A percentile compares a stretch with the other conserved stretches of the same genome.
These are phyloP conservation scores for Backusella tuberculispora DNA, from an alignment of 192 early-diverging fungal genomes.

Conservation along the genomic window DNA sequence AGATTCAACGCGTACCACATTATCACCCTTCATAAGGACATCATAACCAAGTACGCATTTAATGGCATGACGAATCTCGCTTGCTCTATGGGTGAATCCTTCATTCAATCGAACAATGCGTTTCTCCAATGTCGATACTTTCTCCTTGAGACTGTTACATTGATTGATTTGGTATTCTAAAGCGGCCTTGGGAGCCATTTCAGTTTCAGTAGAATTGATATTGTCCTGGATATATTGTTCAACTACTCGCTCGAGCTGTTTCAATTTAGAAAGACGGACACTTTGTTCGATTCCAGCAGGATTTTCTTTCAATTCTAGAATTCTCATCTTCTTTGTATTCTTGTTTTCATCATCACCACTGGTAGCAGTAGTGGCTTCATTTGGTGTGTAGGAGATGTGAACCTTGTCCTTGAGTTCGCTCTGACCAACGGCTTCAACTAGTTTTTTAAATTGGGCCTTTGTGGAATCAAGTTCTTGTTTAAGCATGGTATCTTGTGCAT, in stretches of 20 bases:
- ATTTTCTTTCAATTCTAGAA: not conserved
- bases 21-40: not conserved
- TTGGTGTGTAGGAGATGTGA: not conserved
- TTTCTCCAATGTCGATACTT: not conserved
- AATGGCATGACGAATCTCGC: not conserved
- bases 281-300: not conserved
- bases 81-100: not conserved
- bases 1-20: not conserved
- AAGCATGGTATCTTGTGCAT: conserved; percentile 1
- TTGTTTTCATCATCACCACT: not conserved
- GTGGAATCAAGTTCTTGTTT: not conserved
- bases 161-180: not conserved
- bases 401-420: not conserved
- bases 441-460: not conserved
- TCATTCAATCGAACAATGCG: not conserved
- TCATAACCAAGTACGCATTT: not conserved
- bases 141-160: not conserved
- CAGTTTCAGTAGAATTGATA: not conserved
- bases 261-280: not conserved
- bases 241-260: not conserved
- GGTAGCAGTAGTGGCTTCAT: not conserved
- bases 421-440: not conserved
- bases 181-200: not conserved
- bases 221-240: not conserved
- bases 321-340: not conserved